Percentiles rank a stretch among this genome's conserved stretches.
These are phyloP conservation scores for Physcomitrium patens DNA, from an alignment of 225 moss, liverwort and hornwort genomes.

Conservation along the genomic window DNA sequence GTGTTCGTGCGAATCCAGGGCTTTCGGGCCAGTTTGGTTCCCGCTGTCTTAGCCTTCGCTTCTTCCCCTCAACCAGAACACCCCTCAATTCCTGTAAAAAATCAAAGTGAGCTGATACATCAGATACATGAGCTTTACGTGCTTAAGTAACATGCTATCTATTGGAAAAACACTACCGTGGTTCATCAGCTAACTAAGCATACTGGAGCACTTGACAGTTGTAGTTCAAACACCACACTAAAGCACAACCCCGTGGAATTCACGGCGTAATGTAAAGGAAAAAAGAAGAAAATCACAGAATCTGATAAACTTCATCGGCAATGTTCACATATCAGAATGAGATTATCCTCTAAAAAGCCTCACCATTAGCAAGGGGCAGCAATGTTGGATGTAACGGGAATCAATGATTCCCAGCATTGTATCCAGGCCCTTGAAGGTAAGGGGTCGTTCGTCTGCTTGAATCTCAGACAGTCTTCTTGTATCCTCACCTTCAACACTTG, in stretches of 20 bases:
- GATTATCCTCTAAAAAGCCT: slow-evolving; percentile 26
- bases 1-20: slow-evolving; percentile 53
- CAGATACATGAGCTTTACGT: slow-evolving; percentile 12
- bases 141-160: slow-evolving; percentile 19
- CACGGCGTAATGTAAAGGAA: slow-evolving; percentile 7
- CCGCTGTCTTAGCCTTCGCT: slow-evolving; percentile 56
- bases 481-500: slow-evolving; percentile 34
- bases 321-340: slow-evolving; percentile 21
- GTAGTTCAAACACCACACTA: not conserved
- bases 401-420: slow-evolving; percentile 70
- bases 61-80: slow-evolving; percentile 63
- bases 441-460: slow-evolving; percentile 45
- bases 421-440: slow-evolving; percentile 60
- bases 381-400: slow-evolving; percentile 68
- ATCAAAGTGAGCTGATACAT: slow-evolving; percentile 13
- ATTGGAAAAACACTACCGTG: not conserved
- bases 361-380: slow-evolving; percentile 72
- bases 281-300: not conserved
- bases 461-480: slow-evolving; percentile 30
- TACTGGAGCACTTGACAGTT: slow-evolving; percentile 16
- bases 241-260: slow-evolving; percentile 5
- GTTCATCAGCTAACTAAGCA: slow-evolving; percentile 15
- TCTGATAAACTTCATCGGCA: slow-evolving; percentile 1
- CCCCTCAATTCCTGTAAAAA: slow-evolving; percentile 62
- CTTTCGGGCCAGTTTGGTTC: slow-evolving; percentile 64